phyloP scores from a whole-genome alignment of 2,329 filamentous ascomycete species.

The Blumeriella jaapii region DNA sequence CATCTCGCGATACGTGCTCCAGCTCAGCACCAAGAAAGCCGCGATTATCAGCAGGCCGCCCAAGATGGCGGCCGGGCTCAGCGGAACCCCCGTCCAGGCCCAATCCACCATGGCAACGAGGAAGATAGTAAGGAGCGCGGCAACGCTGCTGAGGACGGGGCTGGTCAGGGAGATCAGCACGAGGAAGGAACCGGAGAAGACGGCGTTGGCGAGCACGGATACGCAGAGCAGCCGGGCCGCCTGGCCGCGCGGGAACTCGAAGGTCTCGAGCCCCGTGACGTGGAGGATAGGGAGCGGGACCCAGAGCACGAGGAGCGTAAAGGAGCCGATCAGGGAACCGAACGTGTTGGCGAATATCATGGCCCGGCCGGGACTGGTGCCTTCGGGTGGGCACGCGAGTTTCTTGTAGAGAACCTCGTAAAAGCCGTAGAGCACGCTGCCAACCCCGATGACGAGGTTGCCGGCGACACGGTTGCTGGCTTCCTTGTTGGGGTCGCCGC shows the following conservation, averaged over 20 bases:
- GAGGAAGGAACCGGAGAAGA: conserved; percentile 85
- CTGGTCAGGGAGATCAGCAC: conserved; percentile 87
- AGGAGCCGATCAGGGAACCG: conserved; percentile 73
- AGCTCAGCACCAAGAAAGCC: conserved; percentile 79
- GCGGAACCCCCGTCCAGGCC: conserved; percentile 64
- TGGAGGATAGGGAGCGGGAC: conserved; percentile 81
- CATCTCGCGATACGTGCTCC: conserved; percentile 91
- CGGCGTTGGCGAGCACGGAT: conserved; percentile 77
- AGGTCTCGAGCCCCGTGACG: conserved; percentile 64
- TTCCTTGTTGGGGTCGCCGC: conserved; percentile 32
- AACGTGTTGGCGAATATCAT: conserved; percentile 95
- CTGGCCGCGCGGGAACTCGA: conserved; percentile 67
- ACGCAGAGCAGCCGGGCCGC: conserved; percentile 71
- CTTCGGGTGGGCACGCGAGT: conserved; percentile 84
- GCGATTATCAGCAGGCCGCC: conserved; percentile 82
- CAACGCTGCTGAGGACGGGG: conserved; percentile 84
- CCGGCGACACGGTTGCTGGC: conserved; percentile 63
- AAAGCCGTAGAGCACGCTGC: conserved; percentile 85
- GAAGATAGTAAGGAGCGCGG: conserved; percentile 91
- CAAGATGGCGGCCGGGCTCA: conserved; percentile 62
- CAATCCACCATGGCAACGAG: conserved; percentile 89
- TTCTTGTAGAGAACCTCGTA: conserved; percentile 97
- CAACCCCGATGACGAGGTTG: conserved; percentile 84
- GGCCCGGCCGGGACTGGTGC: conserved; percentile 46
- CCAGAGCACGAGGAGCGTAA: conserved; percentile 84